phyloP scores from a whole-genome alignment of 306 rosid genomes.

The Cercis canadensis region DNA sequence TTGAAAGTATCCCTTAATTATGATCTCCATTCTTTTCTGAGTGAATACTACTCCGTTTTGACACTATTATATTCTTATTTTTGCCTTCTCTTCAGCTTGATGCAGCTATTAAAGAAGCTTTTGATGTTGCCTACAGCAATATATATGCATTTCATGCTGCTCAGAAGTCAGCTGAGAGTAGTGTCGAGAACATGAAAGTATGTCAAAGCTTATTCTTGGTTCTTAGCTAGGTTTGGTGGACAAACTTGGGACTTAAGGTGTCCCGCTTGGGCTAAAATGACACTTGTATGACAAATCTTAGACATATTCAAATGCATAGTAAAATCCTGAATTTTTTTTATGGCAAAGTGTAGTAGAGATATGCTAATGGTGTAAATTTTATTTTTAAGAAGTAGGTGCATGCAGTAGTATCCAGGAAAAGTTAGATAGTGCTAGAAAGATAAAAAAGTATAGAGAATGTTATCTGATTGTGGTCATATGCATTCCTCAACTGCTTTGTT shows the following conservation, averaged over 20 bases:
- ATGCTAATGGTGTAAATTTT: background rate
- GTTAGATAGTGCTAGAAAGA: conserved; percentile 23
- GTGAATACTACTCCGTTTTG: too few species aligned
- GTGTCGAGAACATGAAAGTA: conserved; percentile 93
- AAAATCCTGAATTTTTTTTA: conserved; percentile 1
- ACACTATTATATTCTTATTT: too few species aligned
- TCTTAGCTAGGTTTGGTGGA: too few species aligned
- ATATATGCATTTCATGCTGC: conserved; percentile 93
- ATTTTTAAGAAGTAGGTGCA: too few species aligned
- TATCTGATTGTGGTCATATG: conserved; percentile 5
- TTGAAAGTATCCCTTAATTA: background rate
- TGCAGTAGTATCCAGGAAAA: background rate
- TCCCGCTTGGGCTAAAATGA: background rate
- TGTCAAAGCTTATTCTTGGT: conserved; percentile 20
- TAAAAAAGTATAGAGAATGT: conserved; percentile 14
- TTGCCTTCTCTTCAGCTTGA: conserved; percentile 63
- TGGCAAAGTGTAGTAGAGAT: conserved; percentile 12
- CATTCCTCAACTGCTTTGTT: conserved; percentile 14
- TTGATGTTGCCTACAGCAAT: conserved; percentile 87
- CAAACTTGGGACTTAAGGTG: conserved; percentile 11
- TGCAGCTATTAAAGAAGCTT: conserved; percentile 72
- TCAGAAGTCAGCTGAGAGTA: conserved; percentile 77
- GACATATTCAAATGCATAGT: conserved; percentile 1
- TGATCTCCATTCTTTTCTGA: background rate
- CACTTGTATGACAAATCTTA: background rate